Base-by-base conservation (phyloP, 2,329 filamentous ascomycete genomes). In the Fusarium sp. region DNA sequence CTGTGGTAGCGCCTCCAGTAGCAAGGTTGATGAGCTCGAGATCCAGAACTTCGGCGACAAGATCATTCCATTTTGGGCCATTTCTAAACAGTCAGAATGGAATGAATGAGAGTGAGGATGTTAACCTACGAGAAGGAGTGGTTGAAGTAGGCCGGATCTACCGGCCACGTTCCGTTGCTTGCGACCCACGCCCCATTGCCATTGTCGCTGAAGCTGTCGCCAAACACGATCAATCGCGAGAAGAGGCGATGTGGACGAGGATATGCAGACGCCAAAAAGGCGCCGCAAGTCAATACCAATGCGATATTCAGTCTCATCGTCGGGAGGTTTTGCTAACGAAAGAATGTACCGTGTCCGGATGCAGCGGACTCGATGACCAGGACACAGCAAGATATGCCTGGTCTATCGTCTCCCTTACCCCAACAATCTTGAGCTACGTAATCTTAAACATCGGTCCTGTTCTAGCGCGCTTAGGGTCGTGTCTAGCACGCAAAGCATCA, bases 171-270 rank as follows among this genome's bases (percentile, higher is more conserved):
- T 25, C 66, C 68, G 14, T 74, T 73, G 27, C 72, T 74, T 3
- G 18, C 72, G 14, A 74, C 16, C 72, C 72, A 74, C 25, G 72
- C 74, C 0, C 72, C 72, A 48, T 74, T 73, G 11, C 72, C 72
- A 8, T 74, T 73, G 1, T 74, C 72, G 34, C 72, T 74, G 54
- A 74, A 74, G 52, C 72, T 74, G 10, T 74, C 72, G 6, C 72
- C 72, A n/a, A 74, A 73, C 10, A 74, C 72, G 18, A 74, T 56
- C n/a, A 74, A 57, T 0, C 72, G 70, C 0, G 66, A 62, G 0
- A 59, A 64, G 4, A 34, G 50, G 3, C 45, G n/a, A 0, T 41
- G 20, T 4, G 34, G 18, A 6, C 54, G 5, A 14, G 71, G 71
- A 2, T 45, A 18, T 1, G 71, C 67, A 11, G 41, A 30, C 2